Evolutionary conservation across 75 land plant genomes (phyloP).

Genomic region (Ceratopteris richardii): DNA sequence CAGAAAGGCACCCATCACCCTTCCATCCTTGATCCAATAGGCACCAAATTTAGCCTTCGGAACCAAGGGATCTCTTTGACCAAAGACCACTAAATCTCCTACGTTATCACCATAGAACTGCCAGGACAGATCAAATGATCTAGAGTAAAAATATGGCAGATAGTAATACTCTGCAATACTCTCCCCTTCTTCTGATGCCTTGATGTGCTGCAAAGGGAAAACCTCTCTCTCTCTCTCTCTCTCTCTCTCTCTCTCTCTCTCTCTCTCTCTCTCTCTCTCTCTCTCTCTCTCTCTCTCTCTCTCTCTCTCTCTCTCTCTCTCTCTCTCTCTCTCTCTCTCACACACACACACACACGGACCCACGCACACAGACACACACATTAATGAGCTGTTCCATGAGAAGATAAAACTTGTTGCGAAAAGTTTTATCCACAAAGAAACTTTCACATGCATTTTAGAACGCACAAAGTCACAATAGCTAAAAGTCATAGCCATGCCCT

Average conservation of each 20-base stretch:
- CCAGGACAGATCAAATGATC: conserved; percentile 93
- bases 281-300: too few relatives aligned
- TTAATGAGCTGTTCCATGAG: too few relatives aligned
- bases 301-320: too few relatives aligned
- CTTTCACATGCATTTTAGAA: too few relatives aligned
- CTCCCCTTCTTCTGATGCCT: conserved; percentile 66
- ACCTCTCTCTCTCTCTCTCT: conserved; percentile 67
- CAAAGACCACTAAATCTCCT: conserved; percentile 73
- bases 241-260: conserved; percentile 82
- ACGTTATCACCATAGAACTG: conserved; percentile 97
- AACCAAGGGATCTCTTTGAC: conserved; percentile 55
- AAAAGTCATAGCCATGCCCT: too few relatives aligned
- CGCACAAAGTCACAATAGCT: too few relatives aligned
- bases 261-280: too few relatives aligned
- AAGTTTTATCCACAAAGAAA: too few relatives aligned
- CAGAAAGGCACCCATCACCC: conserved; percentile 75
- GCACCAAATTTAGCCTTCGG: conserved; percentile 72
- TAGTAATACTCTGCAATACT: conserved; percentile 73
- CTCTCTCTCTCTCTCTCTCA: too few relatives aligned
- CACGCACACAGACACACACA: too few relatives aligned
- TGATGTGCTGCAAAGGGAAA: conserved; percentile 95
- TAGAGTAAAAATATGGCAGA: conserved; percentile 94
- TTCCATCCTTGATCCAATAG: conserved; percentile 93
- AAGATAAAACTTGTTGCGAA: too few relatives aligned
- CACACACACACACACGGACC: too few relatives aligned